phyloP scores from a whole-genome alignment of 108 stramenopile genomes.

The Asterionellopsis glacialis region DNA sequence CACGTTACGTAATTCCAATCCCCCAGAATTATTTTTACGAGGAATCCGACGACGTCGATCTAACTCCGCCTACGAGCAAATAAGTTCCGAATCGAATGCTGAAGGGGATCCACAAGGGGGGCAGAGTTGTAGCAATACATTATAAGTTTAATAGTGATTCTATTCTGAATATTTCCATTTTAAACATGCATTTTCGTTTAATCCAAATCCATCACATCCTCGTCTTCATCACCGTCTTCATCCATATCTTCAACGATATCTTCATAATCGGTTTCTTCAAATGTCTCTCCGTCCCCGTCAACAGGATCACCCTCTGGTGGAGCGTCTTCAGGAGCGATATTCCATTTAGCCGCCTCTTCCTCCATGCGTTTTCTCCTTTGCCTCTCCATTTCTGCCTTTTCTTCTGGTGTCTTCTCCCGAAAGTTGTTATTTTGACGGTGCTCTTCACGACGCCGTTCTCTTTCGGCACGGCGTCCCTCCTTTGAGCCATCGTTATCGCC shows the following conservation, averaged over 20 bases:
- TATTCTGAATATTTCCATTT: too few relatives aligned
- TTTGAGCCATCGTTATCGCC: conserved; percentile 66
- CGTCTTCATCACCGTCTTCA: conserved; percentile 44
- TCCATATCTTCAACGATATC: conserved; percentile 25
- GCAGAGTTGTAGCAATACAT: too few relatives aligned
- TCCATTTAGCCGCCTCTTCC: conserved; percentile 80
- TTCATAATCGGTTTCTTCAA: conserved; percentile 15
- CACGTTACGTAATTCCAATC: conserved; percentile 89
- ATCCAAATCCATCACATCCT: conserved; percentile 78
- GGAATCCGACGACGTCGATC: conserved; percentile 83
- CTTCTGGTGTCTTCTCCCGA: conserved; percentile 77
- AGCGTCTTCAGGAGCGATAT: conserved; percentile 66
- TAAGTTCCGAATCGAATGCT: neutral
- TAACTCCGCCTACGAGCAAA: conserved; percentile 33
- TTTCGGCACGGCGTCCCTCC: conserved; percentile 73
- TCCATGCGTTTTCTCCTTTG: conserved; percentile 74
- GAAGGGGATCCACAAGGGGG: too few relatives aligned
- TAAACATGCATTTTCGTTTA: conserved; percentile 4
- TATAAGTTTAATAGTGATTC: too few relatives aligned
- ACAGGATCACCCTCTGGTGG: conserved; percentile 42
- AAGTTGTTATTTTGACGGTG: conserved; percentile 60
- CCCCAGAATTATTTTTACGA: conserved; percentile 83
- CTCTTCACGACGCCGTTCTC: conserved; percentile 75
- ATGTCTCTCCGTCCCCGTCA: conserved; percentile 23
- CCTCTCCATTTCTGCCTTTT: conserved; percentile 81